Base-by-base conservation (phyloP, 495 filamentous ascomycete genomes). In the Aspergillus baeticus region DNA sequence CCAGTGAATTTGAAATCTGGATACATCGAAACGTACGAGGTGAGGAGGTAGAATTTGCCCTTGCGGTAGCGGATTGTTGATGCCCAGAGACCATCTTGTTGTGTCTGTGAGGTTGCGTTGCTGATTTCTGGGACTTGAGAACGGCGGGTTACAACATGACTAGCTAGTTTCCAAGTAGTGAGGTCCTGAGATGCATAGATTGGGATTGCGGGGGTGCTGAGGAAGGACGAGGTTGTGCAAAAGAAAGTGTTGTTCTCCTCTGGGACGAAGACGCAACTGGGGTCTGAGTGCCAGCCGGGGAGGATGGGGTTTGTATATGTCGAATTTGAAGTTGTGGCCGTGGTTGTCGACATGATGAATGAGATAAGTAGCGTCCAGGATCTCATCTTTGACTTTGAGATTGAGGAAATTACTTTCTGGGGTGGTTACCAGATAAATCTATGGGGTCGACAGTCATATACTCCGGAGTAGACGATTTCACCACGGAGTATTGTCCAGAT, bases 221-320 rank as follows among this genome's bases (percentile, higher is more conserved):
- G 21, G 35, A 68, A 68, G 1, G 58, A 61, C 2, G 63, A 65
- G 0, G 60, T 57, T 1, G 58, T 51, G 39, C 63, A 64, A 31
- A 65, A 68, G 52, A 54, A 58, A 26, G 56, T 57, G 38, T 64
- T 57, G 20, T 60, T 31, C 13, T 55, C 55, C 2, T 51, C 21
- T 29, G 26, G 4, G 13, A 68, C 60, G 10, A 53, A 57, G 17
- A 48, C 50, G 22, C 63, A 65, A 5, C 44, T 57, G 18, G 65
- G 65, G 45, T 68, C 65, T 0, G 58, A 57, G 51, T 68, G 58
- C 60, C 60, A 68, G 1, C 65, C 65, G 1, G 63, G 65, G 8
- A 68, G 17, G 31, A 61, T 56, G 2, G 65, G 65, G 44, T 68
- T 68, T 8, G 20, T 44, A 29, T 54, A 54, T 37, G n/a, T 45